Base-by-base conservation (phyloP, 371 early-diverging fungal genomes). In the Mortierella sp. region DNA sequence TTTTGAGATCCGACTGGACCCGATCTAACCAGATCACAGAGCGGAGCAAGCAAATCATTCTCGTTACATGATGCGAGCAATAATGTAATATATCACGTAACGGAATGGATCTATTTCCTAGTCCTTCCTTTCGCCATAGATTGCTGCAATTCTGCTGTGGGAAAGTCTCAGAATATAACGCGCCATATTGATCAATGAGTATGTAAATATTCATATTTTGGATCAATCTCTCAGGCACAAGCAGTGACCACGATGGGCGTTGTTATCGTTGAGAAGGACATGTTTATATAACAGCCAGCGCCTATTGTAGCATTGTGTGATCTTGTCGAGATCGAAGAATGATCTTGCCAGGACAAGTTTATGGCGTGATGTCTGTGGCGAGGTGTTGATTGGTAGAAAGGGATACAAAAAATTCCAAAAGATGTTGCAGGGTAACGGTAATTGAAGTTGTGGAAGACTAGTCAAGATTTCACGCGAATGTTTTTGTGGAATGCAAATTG, bases 1-100 rank as follows among this genome's bases (percentile, higher is more conserved):
- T 61, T 68, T 68, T 37, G 61, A 68, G 69, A 68, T 68, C 69
- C 69, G 69, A 68, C 69, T 42, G 61, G 62, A 28, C 69, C 69
- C 69, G 69, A 68, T 68, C 68, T 37, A 57, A 31, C 37, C 43
- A 43, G 45, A 58, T 28, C 31, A 32, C 28, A 49, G 19, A 58
- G 31, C 19, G 45, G 32, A 32, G 32, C 26, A 28, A 34, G 10
- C 4, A 29, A 56, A 49, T 9, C n/a, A n/a, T n/a, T n/a, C n/a
- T n/a, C n/a, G n/a, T n/a, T 29, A 55, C 23, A 57, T 13, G 58
- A 40, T 28, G 51, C 34, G 40, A 45, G 26, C 3, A 40, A 34
- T 31, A 31, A 31, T 37, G 40, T 13, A 37, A 37, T 13, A 37
- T 7, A 37, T 37, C 40, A 37, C 40, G 40, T 37, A 37, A 13